A percentile compares a stretch with the other conserved stretches of the same genome.
These are phyloP conservation scores for Ascochyta lentis DNA, from an alignment of 2,329 filamentous ascomycete genomes.

Conservation along the genomic window DNA sequence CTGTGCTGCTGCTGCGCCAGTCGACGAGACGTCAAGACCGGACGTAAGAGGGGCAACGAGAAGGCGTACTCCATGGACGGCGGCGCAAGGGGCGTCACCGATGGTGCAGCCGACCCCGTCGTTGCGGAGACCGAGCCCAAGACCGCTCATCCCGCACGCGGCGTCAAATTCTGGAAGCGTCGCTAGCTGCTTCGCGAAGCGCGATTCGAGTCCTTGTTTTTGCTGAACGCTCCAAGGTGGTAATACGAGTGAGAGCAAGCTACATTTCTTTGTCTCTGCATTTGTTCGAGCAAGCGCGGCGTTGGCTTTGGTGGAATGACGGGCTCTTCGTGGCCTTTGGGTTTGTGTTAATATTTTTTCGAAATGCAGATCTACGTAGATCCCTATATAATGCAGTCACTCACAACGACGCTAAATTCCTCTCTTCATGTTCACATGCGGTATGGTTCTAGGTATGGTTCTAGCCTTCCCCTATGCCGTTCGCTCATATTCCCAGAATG, in stretches of 20 bases:
- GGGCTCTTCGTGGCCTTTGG: background rate
- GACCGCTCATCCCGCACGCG: conserved; percentile 5
- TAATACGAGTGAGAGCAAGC: background rate
- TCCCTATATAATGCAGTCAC: background rate
- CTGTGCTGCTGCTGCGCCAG: conserved; percentile 79
- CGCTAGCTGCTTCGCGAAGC: conserved; percentile 9
- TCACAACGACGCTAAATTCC: background rate
- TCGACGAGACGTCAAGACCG: conserved; percentile 59
- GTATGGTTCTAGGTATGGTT: too few relatives aligned
- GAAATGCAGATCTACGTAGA: background rate
- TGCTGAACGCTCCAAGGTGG: background rate
- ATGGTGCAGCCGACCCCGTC: conserved; percentile 5
- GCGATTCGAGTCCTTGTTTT: background rate
- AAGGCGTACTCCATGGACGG: conserved; percentile 39
- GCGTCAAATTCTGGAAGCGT: conserved; percentile 21
- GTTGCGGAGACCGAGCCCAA: conserved; percentile 4
- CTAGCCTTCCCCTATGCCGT: too few relatives aligned
- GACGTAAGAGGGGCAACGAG: conserved; percentile 54
- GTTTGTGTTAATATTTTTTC: background rate
- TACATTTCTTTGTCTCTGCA: conserved; percentile 9
- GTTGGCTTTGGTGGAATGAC: conserved; percentile 8
- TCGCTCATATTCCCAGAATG: too few relatives aligned
- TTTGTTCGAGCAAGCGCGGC: conserved; percentile 15
- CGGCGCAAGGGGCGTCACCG: conserved; percentile 2
- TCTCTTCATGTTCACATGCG: background rate